These are phyloP conservation scores for Trichoderma brevicompactum DNA, from an alignment of 2,329 filamentous ascomycete species.

Conservation along the genomic window DNA sequence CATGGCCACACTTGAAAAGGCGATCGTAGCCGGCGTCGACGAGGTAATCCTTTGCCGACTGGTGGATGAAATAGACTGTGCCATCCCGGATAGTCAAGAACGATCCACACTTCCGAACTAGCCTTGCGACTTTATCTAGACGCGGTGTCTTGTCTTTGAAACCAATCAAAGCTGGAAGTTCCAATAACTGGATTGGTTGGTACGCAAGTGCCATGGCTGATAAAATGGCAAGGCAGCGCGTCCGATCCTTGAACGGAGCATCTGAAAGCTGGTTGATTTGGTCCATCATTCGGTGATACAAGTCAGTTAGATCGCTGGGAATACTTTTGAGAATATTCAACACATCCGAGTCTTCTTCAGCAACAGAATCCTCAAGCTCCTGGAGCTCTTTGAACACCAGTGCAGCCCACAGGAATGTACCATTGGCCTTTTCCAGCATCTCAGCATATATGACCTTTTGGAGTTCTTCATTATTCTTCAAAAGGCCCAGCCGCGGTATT, in stretches of 20 bases:
- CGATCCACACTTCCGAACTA: slow-evolving; percentile 41
- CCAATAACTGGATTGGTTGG: too few species aligned
- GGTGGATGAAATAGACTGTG: slow-evolving; percentile 46
- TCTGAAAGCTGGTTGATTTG: too few species aligned
- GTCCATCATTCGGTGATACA: too few species aligned
- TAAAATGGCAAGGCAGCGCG: too few species aligned
- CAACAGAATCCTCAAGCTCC: neutral
- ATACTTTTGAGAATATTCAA: too few species aligned
- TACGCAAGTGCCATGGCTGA: too few species aligned
- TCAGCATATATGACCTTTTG: slow-evolving; percentile 22
- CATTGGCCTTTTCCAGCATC: slow-evolving; percentile 41
- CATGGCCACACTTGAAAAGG: slow-evolving; percentile 39
- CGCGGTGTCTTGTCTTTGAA: too few species aligned
- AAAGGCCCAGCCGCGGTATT: neutral
- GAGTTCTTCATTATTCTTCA: slow-evolving; percentile 10
- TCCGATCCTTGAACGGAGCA: too few species aligned
- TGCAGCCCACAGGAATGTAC: slow-evolving; percentile 39
- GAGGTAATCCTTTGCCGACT: slow-evolving; percentile 51
- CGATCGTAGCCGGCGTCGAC: slow-evolving; percentile 36
- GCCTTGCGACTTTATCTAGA: too few species aligned
- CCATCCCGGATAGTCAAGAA: slow-evolving; percentile 43
- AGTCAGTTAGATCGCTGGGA: too few species aligned
- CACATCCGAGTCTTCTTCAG: too few species aligned
- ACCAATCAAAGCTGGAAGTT: too few species aligned
- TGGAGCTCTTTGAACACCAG: slow-evolving; percentile 33